phyloP scores from a whole-genome alignment of 2,329 filamentous ascomycete species.

The Anisogramma anomala region DNA sequence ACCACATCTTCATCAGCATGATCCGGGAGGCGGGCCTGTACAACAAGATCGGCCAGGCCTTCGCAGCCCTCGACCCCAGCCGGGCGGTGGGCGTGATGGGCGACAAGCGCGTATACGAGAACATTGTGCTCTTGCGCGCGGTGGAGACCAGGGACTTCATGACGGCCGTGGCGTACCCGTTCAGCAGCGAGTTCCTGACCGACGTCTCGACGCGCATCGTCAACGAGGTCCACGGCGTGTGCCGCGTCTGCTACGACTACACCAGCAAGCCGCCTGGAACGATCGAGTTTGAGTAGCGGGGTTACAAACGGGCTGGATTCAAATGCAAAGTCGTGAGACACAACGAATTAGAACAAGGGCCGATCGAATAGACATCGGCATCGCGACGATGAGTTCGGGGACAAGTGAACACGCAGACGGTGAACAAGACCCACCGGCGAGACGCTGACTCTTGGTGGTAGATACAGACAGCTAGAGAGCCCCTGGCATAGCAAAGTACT shows the following conservation, averaged over 20 bases:
- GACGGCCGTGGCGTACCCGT: slow-evolving; percentile 60
- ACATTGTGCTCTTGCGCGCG: slow-evolving; percentile 31
- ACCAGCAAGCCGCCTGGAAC: slow-evolving; percentile 58
- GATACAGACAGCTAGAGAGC: no score
- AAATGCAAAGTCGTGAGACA: background rate
- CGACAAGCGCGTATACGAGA: slow-evolving; percentile 50
- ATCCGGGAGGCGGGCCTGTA: slow-evolving; percentile 65
- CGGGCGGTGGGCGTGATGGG: slow-evolving; percentile 36
- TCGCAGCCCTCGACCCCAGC: slow-evolving; percentile 33
- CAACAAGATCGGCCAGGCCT: slow-evolving; percentile 42
- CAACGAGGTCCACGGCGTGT: slow-evolving; percentile 64
- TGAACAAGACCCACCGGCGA: no score
- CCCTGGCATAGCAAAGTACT: no score
- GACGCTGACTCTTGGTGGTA: no score
- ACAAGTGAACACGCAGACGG: no score
- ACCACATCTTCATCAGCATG: slow-evolving; percentile 66
- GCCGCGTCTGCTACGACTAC: slow-evolving; percentile 57
- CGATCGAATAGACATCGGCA: slow-evolving; percentile 1
- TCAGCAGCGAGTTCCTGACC: slow-evolving; percentile 30
- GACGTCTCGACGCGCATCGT: slow-evolving; percentile 56
- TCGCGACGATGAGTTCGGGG: slow-evolving; percentile 4
- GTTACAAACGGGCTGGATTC: no score
- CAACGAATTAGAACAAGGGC: background rate
- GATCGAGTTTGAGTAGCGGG: slow-evolving; percentile 59
- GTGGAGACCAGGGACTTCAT: slow-evolving; percentile 53